A percentile compares a stretch with the other conserved stretches of the same genome.
phyloP scores from a whole-genome alignment of 2,329 filamentous ascomycete genomes.

The Elsinoe arachidis region DNA sequence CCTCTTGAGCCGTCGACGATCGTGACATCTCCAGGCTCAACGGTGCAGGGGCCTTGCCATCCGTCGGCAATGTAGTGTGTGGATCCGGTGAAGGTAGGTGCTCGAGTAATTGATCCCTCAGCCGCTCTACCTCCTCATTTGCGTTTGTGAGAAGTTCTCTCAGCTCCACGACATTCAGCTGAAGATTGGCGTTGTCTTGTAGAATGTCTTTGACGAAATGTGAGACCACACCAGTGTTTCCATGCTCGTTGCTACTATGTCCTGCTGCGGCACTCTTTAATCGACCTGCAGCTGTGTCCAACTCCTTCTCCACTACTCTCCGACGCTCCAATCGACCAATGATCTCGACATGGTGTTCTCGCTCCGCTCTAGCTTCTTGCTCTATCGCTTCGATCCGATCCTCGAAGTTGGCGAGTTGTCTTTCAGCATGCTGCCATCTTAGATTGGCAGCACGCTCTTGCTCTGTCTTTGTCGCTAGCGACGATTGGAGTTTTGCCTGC shows the following conservation, averaged over 20 bases:
- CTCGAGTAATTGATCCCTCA: slow-evolving; percentile 74
- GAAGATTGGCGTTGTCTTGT: slow-evolving; percentile 88
- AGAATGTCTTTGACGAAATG: slow-evolving; percentile 94
- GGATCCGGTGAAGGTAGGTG: slow-evolving; percentile 31
- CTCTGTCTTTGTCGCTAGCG: slow-evolving; percentile 57
- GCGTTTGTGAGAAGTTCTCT: slow-evolving; percentile 84
- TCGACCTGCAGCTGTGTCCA: slow-evolving; percentile 69
- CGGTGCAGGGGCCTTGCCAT: slow-evolving; percentile 37
- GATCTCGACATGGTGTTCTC: slow-evolving; percentile 71
- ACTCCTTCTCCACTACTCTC: slow-evolving; percentile 70
- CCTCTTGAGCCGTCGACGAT: slow-evolving; percentile 59
- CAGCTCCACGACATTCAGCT: slow-evolving; percentile 83
- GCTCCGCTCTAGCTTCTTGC: slow-evolving; percentile 69
- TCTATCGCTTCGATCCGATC: slow-evolving; percentile 86
- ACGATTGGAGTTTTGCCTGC: slow-evolving; percentile 62
- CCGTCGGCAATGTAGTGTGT: slow-evolving; percentile 26
- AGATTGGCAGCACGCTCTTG: slow-evolving; percentile 71
- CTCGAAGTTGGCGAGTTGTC: slow-evolving; percentile 67
- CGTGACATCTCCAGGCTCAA: slow-evolving; percentile 58
- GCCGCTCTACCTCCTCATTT: slow-evolving; percentile 82
- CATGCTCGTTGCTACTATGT: slow-evolving; percentile 52
- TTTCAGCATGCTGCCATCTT: slow-evolving; percentile 78
- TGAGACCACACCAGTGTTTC: slow-evolving; percentile 66
- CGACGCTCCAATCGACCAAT: slow-evolving; percentile 76
- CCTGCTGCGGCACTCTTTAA: slow-evolving; percentile 72